Base-by-base conservation (phyloP, 805 yeast genomes). In the Pichia manshurica region DNA sequence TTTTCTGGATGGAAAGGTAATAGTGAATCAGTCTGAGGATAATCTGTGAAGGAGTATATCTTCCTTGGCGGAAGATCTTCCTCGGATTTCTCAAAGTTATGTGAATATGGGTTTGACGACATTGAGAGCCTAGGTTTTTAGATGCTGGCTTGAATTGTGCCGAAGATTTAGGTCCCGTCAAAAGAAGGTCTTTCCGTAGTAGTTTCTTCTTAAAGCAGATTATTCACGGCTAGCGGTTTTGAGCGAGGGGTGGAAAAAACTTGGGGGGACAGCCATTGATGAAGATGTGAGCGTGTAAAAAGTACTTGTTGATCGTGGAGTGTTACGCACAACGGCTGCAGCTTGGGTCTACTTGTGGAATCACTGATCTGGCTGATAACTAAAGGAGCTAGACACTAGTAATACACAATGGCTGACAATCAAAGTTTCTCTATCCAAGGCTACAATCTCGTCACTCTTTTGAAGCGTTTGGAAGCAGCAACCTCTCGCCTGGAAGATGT, bases 401-500 rank as follows among this genome's bases (percentile, higher is more conserved):
- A 25, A 7, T 8, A 25, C 19, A 31, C 31, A 38, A 47, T 47
- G 50, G 9, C 45, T 10, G 48, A 45, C 13, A 48, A 48, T 22
- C 51, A 51, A 16, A 46, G 73, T 53, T 69, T 75, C 60, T 74
- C 76, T 50, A 77, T 83, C 48, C 93, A 84, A 60, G 95, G 95
- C n/a, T 87, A 83, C 72, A 89, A 87, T 62, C 73, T 89, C 53
- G 86, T 86, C 38, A 89, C 96, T 40, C 75, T 89, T 47, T 69
- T 83, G 67, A 83, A 83, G 65, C 71, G 84, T 76, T 74, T 89
- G 57, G 97, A 89, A 65, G 91, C 95, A 15, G 96, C 96, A 32
- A 87, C 97, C 9, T 83, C 96, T 5, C 80, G 97, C 42, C 78
- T 89, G 56, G 97, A 89, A 61, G 96, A 89, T 64, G 81, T 89